A percentile compares a stretch with the other conserved stretches of the same genome.
phyloP scores from a whole-genome alignment of 2,329 filamentous ascomycete species.

The Pseudocercospora musae region DNA sequence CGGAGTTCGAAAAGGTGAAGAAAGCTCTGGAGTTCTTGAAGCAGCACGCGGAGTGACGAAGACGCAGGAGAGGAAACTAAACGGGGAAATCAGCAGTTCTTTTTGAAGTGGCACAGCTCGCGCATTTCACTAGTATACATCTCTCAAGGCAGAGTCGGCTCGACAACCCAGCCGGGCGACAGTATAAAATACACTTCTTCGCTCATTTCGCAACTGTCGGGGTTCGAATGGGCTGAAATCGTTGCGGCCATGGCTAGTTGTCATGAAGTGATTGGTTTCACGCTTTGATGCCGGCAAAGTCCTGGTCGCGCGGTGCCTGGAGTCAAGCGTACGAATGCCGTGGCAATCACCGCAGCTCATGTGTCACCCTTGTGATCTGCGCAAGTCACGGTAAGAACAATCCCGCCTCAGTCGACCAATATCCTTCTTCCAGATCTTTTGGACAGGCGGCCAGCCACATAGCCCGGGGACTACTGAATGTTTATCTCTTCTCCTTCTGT shows the following conservation, averaged over 20 bases:
- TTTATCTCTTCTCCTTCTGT: not conserved
- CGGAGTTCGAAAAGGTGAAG: not conserved
- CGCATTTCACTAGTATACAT: not conserved
- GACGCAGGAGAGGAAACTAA: not conserved
- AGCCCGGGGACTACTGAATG: not conserved
- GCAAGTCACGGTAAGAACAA: not conserved
- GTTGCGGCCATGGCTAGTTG: not conserved
- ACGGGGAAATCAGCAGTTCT: not conserved
- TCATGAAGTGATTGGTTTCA: not conserved
- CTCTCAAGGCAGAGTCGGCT: not conserved
- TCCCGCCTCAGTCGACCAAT: not conserved
- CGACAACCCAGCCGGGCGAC: not conserved
- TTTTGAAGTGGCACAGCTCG: no score
- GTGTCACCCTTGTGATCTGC: not conserved
- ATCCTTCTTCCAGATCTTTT: not conserved
- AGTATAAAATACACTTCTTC: not conserved
- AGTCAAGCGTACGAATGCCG: not conserved
- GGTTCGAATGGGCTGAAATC: not conserved
- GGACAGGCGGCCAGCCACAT: not conserved
- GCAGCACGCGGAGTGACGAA: not conserved
- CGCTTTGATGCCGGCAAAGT: not conserved
- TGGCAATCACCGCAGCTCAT: not conserved
- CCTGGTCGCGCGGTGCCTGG: not conserved
- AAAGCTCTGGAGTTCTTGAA: not conserved
- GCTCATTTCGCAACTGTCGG: not conserved